phyloP scores from a whole-genome alignment of 768 basidiomycete genomes.

The Coprinopsis strossmayeri region DNA sequence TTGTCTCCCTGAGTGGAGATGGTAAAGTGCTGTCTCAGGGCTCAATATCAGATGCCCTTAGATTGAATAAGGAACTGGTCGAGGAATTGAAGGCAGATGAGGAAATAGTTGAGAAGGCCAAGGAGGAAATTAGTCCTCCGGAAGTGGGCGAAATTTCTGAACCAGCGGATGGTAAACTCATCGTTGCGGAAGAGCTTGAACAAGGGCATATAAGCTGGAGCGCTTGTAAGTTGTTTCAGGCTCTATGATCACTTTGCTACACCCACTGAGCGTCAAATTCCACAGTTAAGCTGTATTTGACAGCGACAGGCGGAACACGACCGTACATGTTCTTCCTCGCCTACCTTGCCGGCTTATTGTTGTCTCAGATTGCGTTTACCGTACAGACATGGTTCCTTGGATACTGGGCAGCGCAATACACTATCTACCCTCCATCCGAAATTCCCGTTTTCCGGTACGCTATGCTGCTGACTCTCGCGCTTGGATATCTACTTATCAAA shows the following conservation, averaged over 20 bases:
- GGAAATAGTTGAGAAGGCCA: slow-evolving; percentile 6
- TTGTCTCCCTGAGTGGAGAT: slow-evolving; percentile 46
- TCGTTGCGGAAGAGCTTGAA: slow-evolving; percentile 55
- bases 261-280: background rate
- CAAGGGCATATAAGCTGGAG: slow-evolving; percentile 53
- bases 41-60: slow-evolving; percentile 37
- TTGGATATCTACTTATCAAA: background rate
- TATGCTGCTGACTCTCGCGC: background rate
- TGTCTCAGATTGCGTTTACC: slow-evolving; percentile 20
- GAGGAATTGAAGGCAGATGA: slow-evolving; percentile 13
- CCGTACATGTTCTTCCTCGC: slow-evolving; percentile 26
- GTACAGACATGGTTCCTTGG: slow-evolving; percentile 39
- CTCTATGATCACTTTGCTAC: background rate
- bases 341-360: slow-evolving; percentile 20
- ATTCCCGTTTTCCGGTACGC: slow-evolving; percentile 32
- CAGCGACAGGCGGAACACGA: slow-evolving; percentile 25
- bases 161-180: slow-evolving; percentile 44
- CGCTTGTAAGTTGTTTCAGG: slow-evolving; percentile 23
- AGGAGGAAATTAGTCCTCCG: slow-evolving; percentile 20
- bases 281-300: slow-evolving; percentile 28
- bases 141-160: slow-evolving; percentile 17
- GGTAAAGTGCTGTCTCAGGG: slow-evolving; percentile 47
- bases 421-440: slow-evolving; percentile 24
- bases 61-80: slow-evolving; percentile 19
- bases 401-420: slow-evolving; percentile 40